phyloP scores from a whole-genome alignment of 2,329 filamentous ascomycete genomes.

The Tolypocladium paradoxum region DNA sequence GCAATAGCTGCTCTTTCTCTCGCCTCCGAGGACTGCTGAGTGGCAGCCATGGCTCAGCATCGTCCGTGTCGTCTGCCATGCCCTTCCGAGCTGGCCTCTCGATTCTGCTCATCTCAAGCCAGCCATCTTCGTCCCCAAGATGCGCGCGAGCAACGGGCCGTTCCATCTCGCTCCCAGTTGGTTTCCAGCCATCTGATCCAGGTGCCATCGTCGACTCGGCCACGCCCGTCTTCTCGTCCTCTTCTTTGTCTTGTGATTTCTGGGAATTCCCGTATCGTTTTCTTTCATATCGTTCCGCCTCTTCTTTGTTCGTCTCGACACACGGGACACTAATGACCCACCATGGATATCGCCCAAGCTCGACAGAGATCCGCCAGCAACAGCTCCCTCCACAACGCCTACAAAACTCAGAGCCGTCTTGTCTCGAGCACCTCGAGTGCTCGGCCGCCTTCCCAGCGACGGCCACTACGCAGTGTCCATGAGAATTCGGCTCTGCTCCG shows the following conservation, averaged over 20 bases:
- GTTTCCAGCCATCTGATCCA: not conserved
- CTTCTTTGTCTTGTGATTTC: not conserved
- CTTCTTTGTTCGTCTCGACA: not conserved
- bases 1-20: not conserved
- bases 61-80: not conserved
- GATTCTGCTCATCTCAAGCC: not conserved
- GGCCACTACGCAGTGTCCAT: conserved; percentile 32
- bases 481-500: conserved; percentile 31
- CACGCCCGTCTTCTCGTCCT: not conserved
- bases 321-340: not conserved
- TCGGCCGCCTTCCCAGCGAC: conserved; percentile 17
- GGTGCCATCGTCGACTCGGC: not conserved
- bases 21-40: not conserved
- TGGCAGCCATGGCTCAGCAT: not conserved
- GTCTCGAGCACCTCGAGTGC: conserved; percentile 6
- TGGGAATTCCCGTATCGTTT: not conserved
- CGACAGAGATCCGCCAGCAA: conserved; percentile 27
- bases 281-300: conserved; percentile 2
- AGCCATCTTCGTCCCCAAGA: not conserved
- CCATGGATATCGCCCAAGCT: conserved; percentile 18
- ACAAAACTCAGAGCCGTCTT: conserved; percentile 14
- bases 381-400: conserved; percentile 24
- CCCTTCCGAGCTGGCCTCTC: not conserved
- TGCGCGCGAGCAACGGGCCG: not conserved
- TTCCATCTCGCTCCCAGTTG: not conserved